Conservation (phyloP, 495 filamentous ascomycete species). For the Talaromyces wortmannii region DNA sequence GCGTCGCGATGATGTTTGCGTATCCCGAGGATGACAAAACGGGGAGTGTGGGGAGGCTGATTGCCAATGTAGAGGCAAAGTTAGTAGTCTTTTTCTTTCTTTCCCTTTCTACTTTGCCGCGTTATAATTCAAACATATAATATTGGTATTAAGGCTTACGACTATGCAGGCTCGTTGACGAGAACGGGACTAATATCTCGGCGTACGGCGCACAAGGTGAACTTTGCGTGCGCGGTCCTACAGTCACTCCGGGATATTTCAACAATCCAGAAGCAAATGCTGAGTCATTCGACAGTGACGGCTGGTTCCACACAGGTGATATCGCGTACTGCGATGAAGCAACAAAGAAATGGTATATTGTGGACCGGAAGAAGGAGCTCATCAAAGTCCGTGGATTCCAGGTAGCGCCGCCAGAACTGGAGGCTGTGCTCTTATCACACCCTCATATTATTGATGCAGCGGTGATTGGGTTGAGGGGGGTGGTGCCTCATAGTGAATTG, state of each 20-base stretch:
- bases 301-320: constrained; percentile 81
- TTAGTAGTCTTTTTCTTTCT: no score
- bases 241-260: constrained; percentile 76
- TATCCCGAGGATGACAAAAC: constrained; percentile 44
- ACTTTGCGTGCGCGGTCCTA: constrained; percentile 72
- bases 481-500: no score
- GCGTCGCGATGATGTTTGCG: constrained; percentile 47
- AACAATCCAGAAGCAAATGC: constrained; percentile 71
- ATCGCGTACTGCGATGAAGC: constrained; percentile 42
- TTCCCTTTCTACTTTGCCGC: no score
- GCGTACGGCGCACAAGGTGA: constrained; percentile 69
- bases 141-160: constrained; percentile 30
- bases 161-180: constrained; percentile 42
- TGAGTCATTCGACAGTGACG: constrained; percentile 57
- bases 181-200: constrained; percentile 45
- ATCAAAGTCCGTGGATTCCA: constrained; percentile 84
- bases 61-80: constrained; percentile 5
- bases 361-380: constrained; percentile 73
- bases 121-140: neutral
- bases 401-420: constrained; percentile 76
- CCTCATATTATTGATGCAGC: constrained; percentile 73
- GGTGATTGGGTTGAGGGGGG: no score
- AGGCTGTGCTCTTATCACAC: no score
- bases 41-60: constrained; percentile 46
- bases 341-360: constrained; percentile 51